phyloP scores from a whole-genome alignment of 116 monocot species.

The Trichopus zeylanicus region DNA sequence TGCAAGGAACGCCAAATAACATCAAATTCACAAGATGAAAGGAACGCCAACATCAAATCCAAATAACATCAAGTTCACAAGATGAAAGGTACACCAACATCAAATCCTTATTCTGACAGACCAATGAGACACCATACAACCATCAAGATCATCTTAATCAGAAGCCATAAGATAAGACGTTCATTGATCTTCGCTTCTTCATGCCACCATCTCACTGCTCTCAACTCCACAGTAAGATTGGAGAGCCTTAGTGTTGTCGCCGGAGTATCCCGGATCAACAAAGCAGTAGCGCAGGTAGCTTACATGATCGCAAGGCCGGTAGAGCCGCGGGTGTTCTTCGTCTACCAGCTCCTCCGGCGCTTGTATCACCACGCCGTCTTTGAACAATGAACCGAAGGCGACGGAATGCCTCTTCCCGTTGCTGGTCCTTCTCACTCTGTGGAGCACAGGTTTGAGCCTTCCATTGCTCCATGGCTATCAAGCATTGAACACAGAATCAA shows the following conservation, averaged over 20 bases:
- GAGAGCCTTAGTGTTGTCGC: background rate
- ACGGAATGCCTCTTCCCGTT: background rate
- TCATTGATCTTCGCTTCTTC: background rate
- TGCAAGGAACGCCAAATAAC: too few relatives aligned
- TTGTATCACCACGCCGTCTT: background rate
- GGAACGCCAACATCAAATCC: too few relatives aligned
- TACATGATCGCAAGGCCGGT: background rate
- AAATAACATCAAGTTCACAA: too few relatives aligned
- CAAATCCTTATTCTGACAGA: too few relatives aligned
- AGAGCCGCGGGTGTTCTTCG: background rate
- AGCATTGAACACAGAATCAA: too few relatives aligned
- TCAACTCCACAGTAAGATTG: background rate
- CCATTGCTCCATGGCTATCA: conserved; percentile 7
- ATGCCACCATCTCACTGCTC: background rate
- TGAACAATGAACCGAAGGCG: background rate
- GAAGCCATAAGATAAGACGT: too few relatives aligned
- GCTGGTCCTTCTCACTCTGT: background rate
- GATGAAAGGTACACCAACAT: too few relatives aligned
- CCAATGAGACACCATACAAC: too few relatives aligned
- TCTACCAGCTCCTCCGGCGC: conserved; percentile 3
- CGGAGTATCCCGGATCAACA: background rate
- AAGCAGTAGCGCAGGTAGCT: background rate
- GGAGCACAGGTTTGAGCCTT: background rate
- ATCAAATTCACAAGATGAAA: too few relatives aligned
- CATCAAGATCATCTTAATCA: too few relatives aligned